A percentile compares a stretch with the other conserved stretches of the same genome.
Evolutionary conservation across 2,329 filamentous ascomycete species (phyloP).

Genomic region (Claviceps arundinis): DNA sequence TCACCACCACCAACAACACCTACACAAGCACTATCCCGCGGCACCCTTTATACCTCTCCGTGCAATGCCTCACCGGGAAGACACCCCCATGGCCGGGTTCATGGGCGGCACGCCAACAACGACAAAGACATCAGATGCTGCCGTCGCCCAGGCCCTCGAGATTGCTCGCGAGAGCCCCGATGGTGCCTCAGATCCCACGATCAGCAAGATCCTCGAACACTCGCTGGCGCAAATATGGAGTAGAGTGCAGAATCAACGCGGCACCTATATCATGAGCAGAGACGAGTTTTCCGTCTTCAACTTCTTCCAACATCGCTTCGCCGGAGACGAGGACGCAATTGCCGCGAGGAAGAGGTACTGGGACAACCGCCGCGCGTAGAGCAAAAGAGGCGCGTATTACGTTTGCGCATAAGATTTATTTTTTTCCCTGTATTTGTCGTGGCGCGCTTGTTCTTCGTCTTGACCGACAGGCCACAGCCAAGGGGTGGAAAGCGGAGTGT

Average conservation of each 20-base stretch:
- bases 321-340: slow-evolving; percentile 34
- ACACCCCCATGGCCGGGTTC: slow-evolving; percentile 7
- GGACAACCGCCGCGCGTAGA: slow-evolving; percentile 29
- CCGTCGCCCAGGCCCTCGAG: slow-evolving; percentile 56
- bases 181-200: slow-evolving; percentile 46
- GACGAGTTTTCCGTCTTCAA: slow-evolving; percentile 83
- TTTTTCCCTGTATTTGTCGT: background rate
- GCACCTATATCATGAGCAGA: slow-evolving; percentile 57
- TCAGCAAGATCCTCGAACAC: slow-evolving; percentile 51
- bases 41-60: background rate
- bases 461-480: background rate
- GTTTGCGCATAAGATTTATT: background rate
- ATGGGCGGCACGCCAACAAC: slow-evolving; percentile 3
- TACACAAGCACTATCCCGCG: background rate
- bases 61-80: slow-evolving; percentile 13
- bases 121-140: slow-evolving; percentile 20
- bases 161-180: slow-evolving; percentile 62
- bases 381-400: background rate
- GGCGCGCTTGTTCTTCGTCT: background rate
- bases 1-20: slow-evolving; percentile 5
- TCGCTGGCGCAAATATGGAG: slow-evolving; percentile 53
- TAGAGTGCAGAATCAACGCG: slow-evolving; percentile 49
- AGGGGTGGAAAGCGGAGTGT: background rate
- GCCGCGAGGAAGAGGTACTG: slow-evolving; percentile 39
- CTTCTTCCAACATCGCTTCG: slow-evolving; percentile 60